phyloP scores from a whole-genome alignment of 306 rosid species.

The Cicer bijugum region DNA sequence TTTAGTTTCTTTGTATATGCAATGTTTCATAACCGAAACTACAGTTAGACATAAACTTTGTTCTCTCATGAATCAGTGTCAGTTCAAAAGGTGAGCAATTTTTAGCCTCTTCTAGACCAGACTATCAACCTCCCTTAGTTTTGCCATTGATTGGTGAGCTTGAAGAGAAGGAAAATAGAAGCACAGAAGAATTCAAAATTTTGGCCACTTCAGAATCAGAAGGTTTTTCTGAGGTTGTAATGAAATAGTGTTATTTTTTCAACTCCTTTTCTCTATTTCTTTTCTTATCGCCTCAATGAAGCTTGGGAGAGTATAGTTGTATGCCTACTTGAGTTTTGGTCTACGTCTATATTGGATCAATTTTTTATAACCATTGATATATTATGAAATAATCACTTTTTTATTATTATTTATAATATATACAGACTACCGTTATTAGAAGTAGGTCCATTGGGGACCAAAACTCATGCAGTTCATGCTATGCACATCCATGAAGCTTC shows the following conservation, averaged over 20 bases:
- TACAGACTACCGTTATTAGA: neutral
- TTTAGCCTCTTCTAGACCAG: constrained; percentile 74
- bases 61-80: constrained; percentile 62
- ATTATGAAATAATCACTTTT: neutral
- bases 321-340: neutral
- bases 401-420: neutral
- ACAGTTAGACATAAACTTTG: constrained; percentile 7
- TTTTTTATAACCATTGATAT: constrained; percentile 3
- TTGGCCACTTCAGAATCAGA: constrained; percentile 58
- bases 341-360: neutral
- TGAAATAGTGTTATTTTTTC: constrained; percentile 28
- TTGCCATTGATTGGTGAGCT: constrained; percentile 73
- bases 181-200: constrained; percentile 56
- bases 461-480: neutral
- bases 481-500: constrained; percentile 15
- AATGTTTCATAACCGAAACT: constrained; percentile 27
- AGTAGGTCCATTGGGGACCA: neutral
- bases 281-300: constrained; percentile 22
- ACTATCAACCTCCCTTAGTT: constrained; percentile 74
- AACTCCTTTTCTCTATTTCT: constrained; percentile 28
- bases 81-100: constrained; percentile 65
- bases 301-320: constrained; percentile 9
- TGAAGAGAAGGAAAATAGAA: constrained; percentile 58
- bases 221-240: constrained; percentile 75
- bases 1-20: constrained; percentile 27